phyloP scores from a whole-genome alignment of 148 eudicot species.

The Persicaria tinctoria region DNA sequence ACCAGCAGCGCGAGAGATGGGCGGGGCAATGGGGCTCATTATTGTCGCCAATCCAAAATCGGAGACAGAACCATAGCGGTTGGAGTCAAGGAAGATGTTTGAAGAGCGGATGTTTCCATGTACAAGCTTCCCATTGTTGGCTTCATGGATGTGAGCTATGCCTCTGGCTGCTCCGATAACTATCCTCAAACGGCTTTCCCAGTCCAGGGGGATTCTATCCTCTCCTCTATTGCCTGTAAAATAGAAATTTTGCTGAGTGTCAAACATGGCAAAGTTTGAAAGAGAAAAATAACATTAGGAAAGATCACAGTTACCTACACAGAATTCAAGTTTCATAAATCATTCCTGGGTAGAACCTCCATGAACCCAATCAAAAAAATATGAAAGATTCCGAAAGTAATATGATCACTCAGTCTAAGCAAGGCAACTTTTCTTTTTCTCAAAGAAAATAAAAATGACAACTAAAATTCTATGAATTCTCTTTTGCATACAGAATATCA shows the following conservation, averaged over 20 bases:
- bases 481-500: not conserved
- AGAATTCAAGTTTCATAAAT: not conserved
- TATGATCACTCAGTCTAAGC: not conserved
- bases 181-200: slow-evolving; percentile 70
- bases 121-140: slow-evolving; percentile 55
- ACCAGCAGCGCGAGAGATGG: slow-evolving; percentile 72
- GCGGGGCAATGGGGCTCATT: slow-evolving; percentile 64
- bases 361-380: not conserved
- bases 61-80: slow-evolving; percentile 52
- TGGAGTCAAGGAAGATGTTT: slow-evolving; percentile 65
- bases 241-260: not conserved
- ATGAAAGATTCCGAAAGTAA: not conserved
- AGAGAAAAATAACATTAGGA: not conserved
- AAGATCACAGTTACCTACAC: not conserved
- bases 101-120: slow-evolving; percentile 86
- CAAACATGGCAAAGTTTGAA: not conserved
- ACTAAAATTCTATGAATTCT: not conserved
- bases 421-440: not conserved
- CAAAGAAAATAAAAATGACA: not conserved
- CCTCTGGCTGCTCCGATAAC: slow-evolving; percentile 79
- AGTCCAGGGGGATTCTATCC: slow-evolving; percentile 55
- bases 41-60: slow-evolving; percentile 66
- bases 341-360: not conserved
- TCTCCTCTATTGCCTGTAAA: slow-evolving; percentile 62
- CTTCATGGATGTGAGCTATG: slow-evolving; percentile 56